Evolutionary conservation across 768 basidiomycete genomes (phyloP), one percentile per base, ranked within the genome.

Genomic region (Tulasnella sp.): DNA sequence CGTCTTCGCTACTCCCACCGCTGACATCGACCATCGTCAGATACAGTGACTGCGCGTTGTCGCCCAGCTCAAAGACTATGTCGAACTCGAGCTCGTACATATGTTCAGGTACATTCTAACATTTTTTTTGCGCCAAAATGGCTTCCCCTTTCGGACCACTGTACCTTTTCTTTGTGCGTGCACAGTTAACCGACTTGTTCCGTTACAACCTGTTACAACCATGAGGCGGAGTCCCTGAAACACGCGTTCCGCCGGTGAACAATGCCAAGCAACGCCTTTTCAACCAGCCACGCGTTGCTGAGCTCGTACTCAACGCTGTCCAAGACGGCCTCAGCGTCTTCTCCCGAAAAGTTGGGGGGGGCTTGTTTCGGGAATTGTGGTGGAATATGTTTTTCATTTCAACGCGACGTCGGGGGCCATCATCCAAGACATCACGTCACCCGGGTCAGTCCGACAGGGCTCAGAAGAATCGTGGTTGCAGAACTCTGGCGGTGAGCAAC

Each of bases 231-330:
- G 4, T 11, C 61, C 61, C 26, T 35, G 61, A 67, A 67, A 67
- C 61, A 67, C 61, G 61, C 57, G 57, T 61, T 61, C 23, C 57
- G 57, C 15, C 46, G 46, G 16, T 16, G 20, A n/a, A n/a, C 51
- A n/a, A n/a, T 51, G 51, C 51, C 51, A 51, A 51, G 51, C 51
- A 51, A 51, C 51, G 51, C 61, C 61, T 67, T 67, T 67, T 29
- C n/a, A n/a, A 67, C 32, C 61, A 11, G 10, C 6, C 44, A 3
- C 44, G 44, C 44, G 44, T 16, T 16, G 44, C 44, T 16, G 16
- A 18, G 29, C 16, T 67, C 61, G 61, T 1, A 2, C 2, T 67
- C 61, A 35, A 67, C 61, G 26, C 29, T 67, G 61, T 35, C 61
- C 61, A 67, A 67, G 61, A 67, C 61, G 29, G 61, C 13, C 61